phyloP scores from a whole-genome alignment of 495 filamentous ascomycete genomes.

The Aspergillus egyptiacus region DNA sequence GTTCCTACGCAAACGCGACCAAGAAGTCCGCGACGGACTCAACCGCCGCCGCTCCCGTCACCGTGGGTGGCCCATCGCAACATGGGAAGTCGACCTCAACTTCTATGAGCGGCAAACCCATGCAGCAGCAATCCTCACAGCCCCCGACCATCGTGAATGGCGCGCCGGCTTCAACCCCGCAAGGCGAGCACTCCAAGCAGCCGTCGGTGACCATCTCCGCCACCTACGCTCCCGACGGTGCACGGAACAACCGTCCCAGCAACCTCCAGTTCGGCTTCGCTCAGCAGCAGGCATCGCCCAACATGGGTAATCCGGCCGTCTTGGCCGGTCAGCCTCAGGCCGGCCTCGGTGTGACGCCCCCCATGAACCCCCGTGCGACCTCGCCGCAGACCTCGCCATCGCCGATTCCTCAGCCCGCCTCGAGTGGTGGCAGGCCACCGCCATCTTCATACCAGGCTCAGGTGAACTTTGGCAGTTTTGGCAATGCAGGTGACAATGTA shows the following conservation, averaged over 20 bases:
- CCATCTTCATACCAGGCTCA: conserved; percentile 59
- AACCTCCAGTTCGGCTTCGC: conserved; percentile 75
- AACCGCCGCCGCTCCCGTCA: conserved; percentile 51
- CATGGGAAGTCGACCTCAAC: conserved; percentile 77
- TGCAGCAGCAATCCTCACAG: conserved; percentile 39
- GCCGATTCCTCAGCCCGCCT: conserved; percentile 80
- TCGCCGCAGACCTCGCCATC: conserved; percentile 76
- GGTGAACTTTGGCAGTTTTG: conserved; percentile 76
- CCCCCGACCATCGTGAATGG: conserved; percentile 61
- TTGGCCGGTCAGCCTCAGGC: conserved; percentile 44
- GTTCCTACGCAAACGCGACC: conserved; percentile 66
- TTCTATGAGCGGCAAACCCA: conserved; percentile 79
- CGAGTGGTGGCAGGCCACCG: conserved; percentile 78
- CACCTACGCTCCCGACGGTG: conserved; percentile 70
- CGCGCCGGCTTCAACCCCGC: conserved; percentile 52
- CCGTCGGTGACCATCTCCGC: conserved; percentile 83
- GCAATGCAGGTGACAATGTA: conserved; percentile 62
- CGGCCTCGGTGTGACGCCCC: conserved; percentile 59
- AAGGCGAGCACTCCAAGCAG: conserved; percentile 72
- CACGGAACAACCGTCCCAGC: conserved; percentile 52
- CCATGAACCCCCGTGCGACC: conserved; percentile 57
- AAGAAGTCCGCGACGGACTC: conserved; percentile 79
- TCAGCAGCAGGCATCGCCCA: conserved; percentile 60
- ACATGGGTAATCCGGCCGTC: conserved; percentile 45
- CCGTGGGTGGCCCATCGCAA: conserved; percentile 66